Evolutionary conservation across 208 protist genomes (phyloP), one percentile per base, ranked within the genome.

Genomic region (Wallacemonas rigidus): DNA sequence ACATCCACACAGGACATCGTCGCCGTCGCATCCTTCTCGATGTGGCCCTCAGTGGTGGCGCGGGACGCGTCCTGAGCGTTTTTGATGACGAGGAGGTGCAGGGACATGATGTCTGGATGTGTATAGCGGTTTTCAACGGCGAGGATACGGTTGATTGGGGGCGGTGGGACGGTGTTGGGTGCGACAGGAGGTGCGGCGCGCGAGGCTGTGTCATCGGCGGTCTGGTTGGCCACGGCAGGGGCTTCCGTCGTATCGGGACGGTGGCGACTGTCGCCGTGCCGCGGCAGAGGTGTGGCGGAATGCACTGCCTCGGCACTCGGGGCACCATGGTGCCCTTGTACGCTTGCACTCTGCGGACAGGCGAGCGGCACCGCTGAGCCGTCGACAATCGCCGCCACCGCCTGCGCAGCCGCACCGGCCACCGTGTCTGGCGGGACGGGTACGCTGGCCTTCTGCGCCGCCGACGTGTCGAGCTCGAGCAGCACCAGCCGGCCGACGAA

Each of bases 71-170:
- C 55, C 15, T 57, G 47, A 36, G 45, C 8, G 5, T 14, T 44
- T 2, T 61, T 62, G 26, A 47, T 41, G 15, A 39, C 15, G 35
- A 69, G 12, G 40, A 41, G 43, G n/a, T 65, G 35, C 40, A 82
- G 69, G 4, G 39, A 39, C 39, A 75, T 43, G 11, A 51, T 51
- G 26, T 77, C 65, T 1, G 80, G 80, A 2, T 81, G 39, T 15
- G 70, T 77, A 0, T 65, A 54, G 43, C 54, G 38, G 68, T 86
- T 86, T 62, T 91, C 86, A 17, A 91, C 86, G 12, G 77, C 86
- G 9, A 81, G 76, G 70, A 91, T 88, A 73, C 75, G 11, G 74
- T 74, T 15, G 68, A 71, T 3, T 26, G 74, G 61, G 63, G 41
- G 26, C 47, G 39, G 55, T 36, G 69, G 39, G 14, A 56, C 51